A percentile compares a stretch with the other conserved stretches of the same genome.
These are phyloP conservation scores for Beta vulgaris DNA, from an alignment of 148 eudicot genomes.

Conservation along the genomic window DNA sequence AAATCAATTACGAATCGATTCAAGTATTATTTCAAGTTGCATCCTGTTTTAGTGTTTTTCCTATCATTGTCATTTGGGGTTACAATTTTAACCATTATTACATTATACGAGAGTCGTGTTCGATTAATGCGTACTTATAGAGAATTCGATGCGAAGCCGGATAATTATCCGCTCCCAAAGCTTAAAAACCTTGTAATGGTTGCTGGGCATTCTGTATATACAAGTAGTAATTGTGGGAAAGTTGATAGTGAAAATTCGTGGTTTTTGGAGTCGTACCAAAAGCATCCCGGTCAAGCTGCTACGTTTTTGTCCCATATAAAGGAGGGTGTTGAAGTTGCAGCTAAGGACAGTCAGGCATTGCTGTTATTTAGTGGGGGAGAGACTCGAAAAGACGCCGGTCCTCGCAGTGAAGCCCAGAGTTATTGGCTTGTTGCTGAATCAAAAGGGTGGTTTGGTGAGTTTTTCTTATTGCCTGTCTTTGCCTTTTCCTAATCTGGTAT, in stretches of 20 bases:
- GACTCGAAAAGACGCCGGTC: constrained; percentile 95
- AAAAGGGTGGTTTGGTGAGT: constrained; percentile 90
- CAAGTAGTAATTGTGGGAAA: constrained; percentile 82
- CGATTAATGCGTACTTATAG: constrained; percentile 30
- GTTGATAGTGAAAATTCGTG: constrained; percentile 85
- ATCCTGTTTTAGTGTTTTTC: constrained; percentile 53
- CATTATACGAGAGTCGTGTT: constrained; percentile 39
- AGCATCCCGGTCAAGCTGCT: constrained; percentile 92
- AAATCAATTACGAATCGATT: constrained; percentile 45
- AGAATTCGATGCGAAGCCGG: constrained; percentile 29
- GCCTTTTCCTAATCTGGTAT: background rate
- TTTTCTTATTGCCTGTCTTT: constrained; percentile 13
- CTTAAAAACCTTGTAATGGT: constrained; percentile 90
- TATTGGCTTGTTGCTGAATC: constrained; percentile 97
- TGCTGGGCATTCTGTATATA: constrained; percentile 96
- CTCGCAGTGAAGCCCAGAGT: constrained; percentile 97
- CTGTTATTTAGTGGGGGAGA: constrained; percentile 96
- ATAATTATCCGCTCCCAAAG: constrained; percentile 51
- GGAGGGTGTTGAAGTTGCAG: constrained; percentile 67
- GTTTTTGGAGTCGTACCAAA: constrained; percentile 90
- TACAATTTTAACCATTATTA: constrained; percentile 39
- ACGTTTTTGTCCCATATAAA: constrained; percentile 79
- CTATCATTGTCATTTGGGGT: constrained; percentile 53
- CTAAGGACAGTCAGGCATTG: constrained; percentile 65
- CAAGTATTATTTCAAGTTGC: constrained; percentile 52